Evolutionary conservation across 345 rosid species (phyloP), one percentile per base, ranked within the genome.

Genomic region (Leavenworthia alabamica): DNA sequence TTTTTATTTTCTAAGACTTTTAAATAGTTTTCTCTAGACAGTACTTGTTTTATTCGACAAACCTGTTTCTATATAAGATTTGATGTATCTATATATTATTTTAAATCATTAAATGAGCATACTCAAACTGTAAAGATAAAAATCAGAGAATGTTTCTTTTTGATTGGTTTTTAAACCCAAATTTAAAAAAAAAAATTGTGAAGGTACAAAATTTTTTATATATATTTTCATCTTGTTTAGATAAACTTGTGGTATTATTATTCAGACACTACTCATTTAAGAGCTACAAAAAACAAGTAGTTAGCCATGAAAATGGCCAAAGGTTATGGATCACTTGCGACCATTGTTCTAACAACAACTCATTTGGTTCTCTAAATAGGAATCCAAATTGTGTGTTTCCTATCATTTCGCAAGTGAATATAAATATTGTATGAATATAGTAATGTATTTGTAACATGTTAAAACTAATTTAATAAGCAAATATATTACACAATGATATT

Each of bases 361-460:
- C 72, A 57, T 47, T 67, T 47, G 26, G 72, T 67, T 67, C 50
- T 48, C 58, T 47, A 47, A 57, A 48, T 57, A 67, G 64, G 51
- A 29, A 67, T 48, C 50, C 26, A 36, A 46, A 43, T 43, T 45
- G 20, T 8, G 55, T 45, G n/a, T 55, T 24, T 45, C 39, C 37
- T 56, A 58, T 57, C 57, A 67, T 57, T 37, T 4, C 24, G 56
- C 23, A 60, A 48, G 51, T 48, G 23, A 67, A 13, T 36, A 39
- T 48, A 47, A 68, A 39, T 33, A 66, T 13, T 32, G 24, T 48
- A 46, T 36, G 15, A 56, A 26, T 35, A 36, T 46, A 37, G 27
- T 51, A 59, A 39, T 51, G 28, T 39, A 67, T n/a, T 9, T 2
- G n/a, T 67, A 67, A 31, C 65, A 58, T 12, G 49, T 43, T 11